phyloP scores from a whole-genome alignment of 2,329 filamentous ascomycete species.

The Achaetomium macrosporum region DNA sequence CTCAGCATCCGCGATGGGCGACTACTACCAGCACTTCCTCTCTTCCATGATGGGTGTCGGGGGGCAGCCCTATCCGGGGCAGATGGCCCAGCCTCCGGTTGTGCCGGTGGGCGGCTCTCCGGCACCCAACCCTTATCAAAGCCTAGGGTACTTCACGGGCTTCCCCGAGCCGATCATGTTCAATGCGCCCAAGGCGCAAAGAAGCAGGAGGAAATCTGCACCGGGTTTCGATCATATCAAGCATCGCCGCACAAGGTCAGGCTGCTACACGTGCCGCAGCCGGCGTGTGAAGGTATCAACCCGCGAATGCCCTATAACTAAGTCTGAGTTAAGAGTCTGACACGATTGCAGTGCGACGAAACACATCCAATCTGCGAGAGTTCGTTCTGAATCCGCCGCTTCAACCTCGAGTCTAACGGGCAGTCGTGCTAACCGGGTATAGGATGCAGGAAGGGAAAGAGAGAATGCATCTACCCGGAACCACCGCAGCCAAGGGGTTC shows the following conservation, averaged over 20 bases:
- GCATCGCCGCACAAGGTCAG: slow-evolving; percentile 86
- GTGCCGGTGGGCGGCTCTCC: slow-evolving; percentile 30
- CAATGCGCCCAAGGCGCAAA: slow-evolving; percentile 42
- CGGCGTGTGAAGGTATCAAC: slow-evolving; percentile 69
- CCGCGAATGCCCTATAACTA: background rate
- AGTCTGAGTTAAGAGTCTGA: slow-evolving; percentile 12
- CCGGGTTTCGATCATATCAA: slow-evolving; percentile 68
- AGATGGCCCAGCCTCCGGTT: slow-evolving; percentile 31
- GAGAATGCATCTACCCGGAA: slow-evolving; percentile 88
- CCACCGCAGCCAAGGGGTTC: slow-evolving; percentile 44
- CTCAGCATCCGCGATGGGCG: slow-evolving; percentile 39
- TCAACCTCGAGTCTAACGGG: background rate
- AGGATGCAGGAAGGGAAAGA: slow-evolving; percentile 87
- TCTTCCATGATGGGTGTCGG: slow-evolving; percentile 45
- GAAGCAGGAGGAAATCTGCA: slow-evolving; percentile 47
- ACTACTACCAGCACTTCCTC: slow-evolving; percentile 52
- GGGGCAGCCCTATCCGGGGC: slow-evolving; percentile 31
- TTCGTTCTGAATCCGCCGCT: slow-evolving; percentile 27
- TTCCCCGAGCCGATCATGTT: slow-evolving; percentile 47
- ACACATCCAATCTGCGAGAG: slow-evolving; percentile 77
- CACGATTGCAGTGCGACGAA: slow-evolving; percentile 71
- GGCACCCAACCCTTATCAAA: slow-evolving; percentile 41
- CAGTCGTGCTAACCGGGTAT: slow-evolving; percentile 24
- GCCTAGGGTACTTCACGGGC: slow-evolving; percentile 44
- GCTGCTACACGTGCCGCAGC: slow-evolving; percentile 86